These are phyloP conservation scores for Leccinum barrowsii DNA, from an alignment of 768 basidiomycete species.

Conservation along the genomic window DNA sequence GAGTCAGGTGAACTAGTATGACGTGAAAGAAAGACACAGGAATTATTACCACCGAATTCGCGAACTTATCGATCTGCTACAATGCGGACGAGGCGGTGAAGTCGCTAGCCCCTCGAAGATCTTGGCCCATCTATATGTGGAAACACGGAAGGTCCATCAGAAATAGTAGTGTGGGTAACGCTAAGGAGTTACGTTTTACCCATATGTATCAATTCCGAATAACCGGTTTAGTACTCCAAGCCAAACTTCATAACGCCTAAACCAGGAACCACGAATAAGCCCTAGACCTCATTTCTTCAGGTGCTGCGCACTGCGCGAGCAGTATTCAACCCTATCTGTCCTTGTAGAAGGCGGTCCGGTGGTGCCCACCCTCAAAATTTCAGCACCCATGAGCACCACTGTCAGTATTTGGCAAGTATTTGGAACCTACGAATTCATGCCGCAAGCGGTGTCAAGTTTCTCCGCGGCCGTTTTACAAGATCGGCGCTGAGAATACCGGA, in stretches of 20 bases:
- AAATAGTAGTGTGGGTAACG: not conserved
- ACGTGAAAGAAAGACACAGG: not conserved
- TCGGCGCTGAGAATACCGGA: not conserved
- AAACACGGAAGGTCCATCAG: not conserved
- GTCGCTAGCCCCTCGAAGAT: not conserved
- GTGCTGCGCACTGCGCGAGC: not conserved
- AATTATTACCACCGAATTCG: not conserved
- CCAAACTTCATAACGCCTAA: not conserved
- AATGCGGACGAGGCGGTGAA: slow-evolving; percentile 15
- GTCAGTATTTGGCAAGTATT: no score
- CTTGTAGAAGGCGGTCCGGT: not conserved
- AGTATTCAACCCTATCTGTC: not conserved
- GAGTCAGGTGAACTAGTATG: not conserved
- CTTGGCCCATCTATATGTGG: not conserved
- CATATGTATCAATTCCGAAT: no score
- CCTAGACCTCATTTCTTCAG: not conserved
- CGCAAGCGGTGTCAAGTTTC: not conserved
- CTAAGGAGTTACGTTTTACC: not conserved
- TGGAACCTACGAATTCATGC: not conserved
- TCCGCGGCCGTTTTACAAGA: not conserved
- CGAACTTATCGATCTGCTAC: not conserved
- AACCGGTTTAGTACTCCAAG: not conserved
- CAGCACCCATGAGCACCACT: not conserved
- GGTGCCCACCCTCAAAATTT: not conserved
- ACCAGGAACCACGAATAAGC: not conserved